Percentiles rank a stretch among this genome's conserved stretches.
These are phyloP conservation scores for Brassica incana DNA, from an alignment of 345 rosid species.

Conservation along the genomic window DNA sequence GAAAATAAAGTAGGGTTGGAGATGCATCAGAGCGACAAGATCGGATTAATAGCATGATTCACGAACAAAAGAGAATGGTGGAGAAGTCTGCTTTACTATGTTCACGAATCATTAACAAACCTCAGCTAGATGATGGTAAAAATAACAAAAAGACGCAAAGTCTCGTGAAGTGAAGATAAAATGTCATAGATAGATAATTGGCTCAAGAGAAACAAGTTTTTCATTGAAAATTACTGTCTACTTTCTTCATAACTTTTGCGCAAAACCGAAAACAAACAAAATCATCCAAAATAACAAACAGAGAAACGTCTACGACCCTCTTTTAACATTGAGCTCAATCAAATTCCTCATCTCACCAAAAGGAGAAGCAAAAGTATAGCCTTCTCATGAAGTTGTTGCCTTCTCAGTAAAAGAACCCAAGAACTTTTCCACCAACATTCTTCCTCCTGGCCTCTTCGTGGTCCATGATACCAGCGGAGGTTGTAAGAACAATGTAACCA, in stretches of 20 bases:
- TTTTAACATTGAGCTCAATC: conserved; percentile 29
- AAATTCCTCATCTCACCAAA: conserved; percentile 28
- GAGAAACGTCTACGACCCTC: conserved; percentile 15
- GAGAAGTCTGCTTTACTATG: not conserved
- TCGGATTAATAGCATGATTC: not conserved
- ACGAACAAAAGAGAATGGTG: not conserved
- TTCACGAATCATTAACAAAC: not conserved
- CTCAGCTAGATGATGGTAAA: not conserved
- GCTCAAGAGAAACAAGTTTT: not conserved
- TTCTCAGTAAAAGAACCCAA: conserved; percentile 72
- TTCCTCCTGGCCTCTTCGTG: conserved; percentile 88
- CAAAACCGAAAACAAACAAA: conserved; percentile 23
- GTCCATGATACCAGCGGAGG: conserved; percentile 87
- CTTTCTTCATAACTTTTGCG: conserved; percentile 6
- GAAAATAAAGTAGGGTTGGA: too few relatives aligned
- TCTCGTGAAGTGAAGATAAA: not conserved
- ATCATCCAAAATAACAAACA: conserved; percentile 17
- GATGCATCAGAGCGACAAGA: not conserved
- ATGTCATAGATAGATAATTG: not conserved
- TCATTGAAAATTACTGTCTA: conserved; percentile 23
- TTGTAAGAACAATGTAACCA: conserved; percentile 76
- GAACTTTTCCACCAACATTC: conserved; percentile 87
- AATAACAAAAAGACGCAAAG: not conserved
- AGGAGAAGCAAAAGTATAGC: conserved; percentile 26
- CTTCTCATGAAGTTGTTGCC: not conserved